These are phyloP conservation scores for Plasmopara halstedii DNA, from an alignment of 352 stramenopile genomes.

Conservation along the genomic window DNA sequence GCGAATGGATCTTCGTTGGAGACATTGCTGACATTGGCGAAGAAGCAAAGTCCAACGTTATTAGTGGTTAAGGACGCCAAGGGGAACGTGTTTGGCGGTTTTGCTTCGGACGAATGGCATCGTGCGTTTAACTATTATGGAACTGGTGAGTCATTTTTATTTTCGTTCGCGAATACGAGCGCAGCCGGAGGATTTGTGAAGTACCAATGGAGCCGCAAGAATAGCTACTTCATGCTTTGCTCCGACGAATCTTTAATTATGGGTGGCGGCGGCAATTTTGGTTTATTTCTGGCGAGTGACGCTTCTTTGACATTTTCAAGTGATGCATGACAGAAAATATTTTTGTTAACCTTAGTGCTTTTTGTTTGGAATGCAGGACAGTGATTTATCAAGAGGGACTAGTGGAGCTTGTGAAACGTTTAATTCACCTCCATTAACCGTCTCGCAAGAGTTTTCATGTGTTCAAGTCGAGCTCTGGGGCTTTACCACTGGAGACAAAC, in stretches of 20 bases:
- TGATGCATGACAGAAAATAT: no score
- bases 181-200: slow-evolving; percentile 45
- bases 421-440: slow-evolving; percentile 66
- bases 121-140: slow-evolving; percentile 82
- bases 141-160: slow-evolving; percentile 85
- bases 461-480: slow-evolving; percentile 82
- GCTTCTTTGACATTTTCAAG: neutral
- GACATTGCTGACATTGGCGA: slow-evolving; percentile 56
- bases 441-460: slow-evolving; percentile 71
- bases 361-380: slow-evolving; percentile 43
- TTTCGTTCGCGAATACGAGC: slow-evolving; percentile 55
- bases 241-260: slow-evolving; percentile 87
- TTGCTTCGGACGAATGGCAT: slow-evolving; percentile 73
- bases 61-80: slow-evolving; percentile 75
- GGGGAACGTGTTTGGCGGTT: slow-evolving; percentile 78
- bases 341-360: neutral
- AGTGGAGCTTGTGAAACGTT: slow-evolving; percentile 86
- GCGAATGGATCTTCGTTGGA: slow-evolving; percentile 69
- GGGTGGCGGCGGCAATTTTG: slow-evolving; percentile 85
- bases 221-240: slow-evolving; percentile 89
- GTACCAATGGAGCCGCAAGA: slow-evolving; percentile 83
- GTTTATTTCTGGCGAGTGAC: slow-evolving; percentile 72
- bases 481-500: slow-evolving; percentile 64
- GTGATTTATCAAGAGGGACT: slow-evolving; percentile 76
- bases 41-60: slow-evolving; percentile 67